Base-by-base conservation (phyloP, 2,329 filamentous ascomycete genomes). In the Penicillium sp. region DNA sequence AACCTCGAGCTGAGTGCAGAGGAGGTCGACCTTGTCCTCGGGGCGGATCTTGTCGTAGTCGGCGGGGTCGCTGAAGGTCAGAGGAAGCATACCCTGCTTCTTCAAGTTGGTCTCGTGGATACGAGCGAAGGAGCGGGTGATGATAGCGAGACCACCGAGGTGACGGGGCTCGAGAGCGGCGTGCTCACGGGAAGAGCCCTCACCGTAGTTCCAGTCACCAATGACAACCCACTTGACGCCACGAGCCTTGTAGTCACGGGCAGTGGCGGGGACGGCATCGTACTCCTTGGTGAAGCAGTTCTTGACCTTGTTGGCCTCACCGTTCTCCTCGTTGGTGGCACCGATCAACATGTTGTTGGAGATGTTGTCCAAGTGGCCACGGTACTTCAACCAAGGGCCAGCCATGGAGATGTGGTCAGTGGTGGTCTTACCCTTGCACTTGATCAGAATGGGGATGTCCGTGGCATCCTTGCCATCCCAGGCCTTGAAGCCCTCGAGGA, bases 71-170 rank as follows among this genome's bases (percentile, higher is more conserved):
- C 86, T 79, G 81, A 99, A 99, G 69, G 92, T 97, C 64, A 99
- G 85, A 70, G 94, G 94, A 80, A 99, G 89, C 93, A 99, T 97
- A 80, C 94, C 94, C 86, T 99, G 94, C 88, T 99, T 99, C 90
- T 99, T 99, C 82, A 99, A 80, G 86, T 99, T 99, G 82, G 94
- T 99, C 85, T 99, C 94, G 85, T 99, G 94, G 73, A 99, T 99
- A 89, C 94, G 94, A 71, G 94, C 94, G 75, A 99, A 99, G 63
- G 86, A 90, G 73, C 91, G 88, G 72, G 89, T 92, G 75, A 99
- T 95, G 82, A 99, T 96, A 71, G 93, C 94, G 70, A 97, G 85
- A 77, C 93, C 94, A 72, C 94, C 94, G 63, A 99, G 87, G 82
- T 97, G 93, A 75, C 94, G 88, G 73, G 94, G 94, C 83, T 99